Evolutionary conservation across 805 yeast species (phyloP), one percentile per base, ranked within the genome.

Genomic region (Kluyveromyces lactis): DNA sequence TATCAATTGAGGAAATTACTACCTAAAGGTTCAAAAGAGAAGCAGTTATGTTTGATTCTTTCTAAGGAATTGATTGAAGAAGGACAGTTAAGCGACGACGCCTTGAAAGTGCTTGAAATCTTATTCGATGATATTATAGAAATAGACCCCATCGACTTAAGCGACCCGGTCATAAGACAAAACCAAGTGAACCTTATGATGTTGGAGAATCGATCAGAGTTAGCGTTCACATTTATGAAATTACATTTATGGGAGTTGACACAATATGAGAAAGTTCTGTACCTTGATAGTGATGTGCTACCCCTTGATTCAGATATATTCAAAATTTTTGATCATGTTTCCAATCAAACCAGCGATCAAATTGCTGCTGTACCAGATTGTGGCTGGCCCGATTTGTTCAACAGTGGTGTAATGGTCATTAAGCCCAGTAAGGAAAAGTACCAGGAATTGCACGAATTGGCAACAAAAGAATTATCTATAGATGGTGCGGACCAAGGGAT

Each of bases 401-500:
- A 86, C 59, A 75, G 87, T 24, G 95, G 95, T 3, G 75, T 86
- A 16, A 67, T 86, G 52, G 65, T 78, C 3, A 55, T 78, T 19
- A 66, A 68, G 26, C 95, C 95, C 3, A 64, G 67, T 47, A 29
- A 45, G 1, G 43, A 48, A 0, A 69, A 67, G 16, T 79, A 65
- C 48, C 44, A 56, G 3, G 61, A 64, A 24, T 66, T 86, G 35
- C 43, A 56, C 19, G 35, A 46, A 2, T 58, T 60, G 24, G 55
- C 63, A 13, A 39, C 43, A 2, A 31, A 42, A 10, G 45, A 46
- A 10, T 50, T 50, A 11, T 65, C 77, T 1, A 84, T 86, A 50
- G 97, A 87, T 60, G 95, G 95, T 31, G 90, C 95, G 2, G 97
- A 87, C 61, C 97, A 87, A 60, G 97, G 97, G 10, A 67, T 87